Evolutionary conservation across 1,284 basidiomycete species (phyloP), one percentile per base, ranked within the genome.

Genomic region (Melampsora americana): DNA sequence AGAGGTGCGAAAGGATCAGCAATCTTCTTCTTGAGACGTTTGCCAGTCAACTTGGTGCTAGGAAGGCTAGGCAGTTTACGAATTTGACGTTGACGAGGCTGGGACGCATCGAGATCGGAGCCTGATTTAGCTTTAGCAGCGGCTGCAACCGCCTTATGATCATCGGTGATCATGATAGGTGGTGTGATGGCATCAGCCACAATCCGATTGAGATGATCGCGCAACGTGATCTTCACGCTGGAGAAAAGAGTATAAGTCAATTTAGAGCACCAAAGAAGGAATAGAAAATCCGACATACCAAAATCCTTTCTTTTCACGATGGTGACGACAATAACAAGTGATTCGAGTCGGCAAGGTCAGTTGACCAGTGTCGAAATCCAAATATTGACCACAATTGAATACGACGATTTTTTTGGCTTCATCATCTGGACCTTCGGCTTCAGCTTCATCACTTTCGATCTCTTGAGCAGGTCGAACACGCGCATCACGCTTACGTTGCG

Each of bases 101-200:
- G 72, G 42, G 26, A 59, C 11, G 65, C 50, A 44, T 74, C 72
- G 26, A 42, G 48, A 35, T 74, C 72, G 20, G 72, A 74, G n/a
- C 72, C 72, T n/a, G 72, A 67, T 61, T 67, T 74, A 5, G 72
- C 72, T 42, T 74, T 74, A 4, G 72, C 72, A n/a, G 73, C 73
- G n/a, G 73, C 83, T 6, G 87, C 89, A 48, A 92, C 65, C 39
- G 67, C 93, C 85, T 97, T 97, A 85, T 97, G 95, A 83, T 99
- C 96, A 84, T 99, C 96, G 2, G 95, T 99, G 80, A 99, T 99
- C 90, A 99, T 95, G 81, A 99, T 95, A 2, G 95, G 93, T 39
- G 90, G 89, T 1, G 93, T 93, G 64, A 87, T 88, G 2, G 93
- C 92, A 12, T 88, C 88, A 12, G 93, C 95, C 70, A 99, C 88